Percentiles rank a stretch among this genome's conserved stretches.
These are phyloP conservation scores for Wallacemonas rigidus DNA, from an alignment of 208 protist species.

Conservation along the genomic window DNA sequence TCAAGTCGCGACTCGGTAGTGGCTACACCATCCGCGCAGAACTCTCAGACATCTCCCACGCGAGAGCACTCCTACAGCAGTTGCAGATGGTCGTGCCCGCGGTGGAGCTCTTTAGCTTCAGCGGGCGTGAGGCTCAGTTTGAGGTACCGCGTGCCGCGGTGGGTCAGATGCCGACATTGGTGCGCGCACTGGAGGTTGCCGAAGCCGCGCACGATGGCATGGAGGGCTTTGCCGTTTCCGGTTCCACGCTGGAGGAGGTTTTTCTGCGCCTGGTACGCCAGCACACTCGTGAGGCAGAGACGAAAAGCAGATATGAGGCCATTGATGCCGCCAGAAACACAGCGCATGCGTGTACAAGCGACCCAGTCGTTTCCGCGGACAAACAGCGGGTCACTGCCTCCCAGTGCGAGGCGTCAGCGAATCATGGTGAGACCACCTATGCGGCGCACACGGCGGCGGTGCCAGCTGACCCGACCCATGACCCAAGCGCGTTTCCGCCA, in stretches of 20 bases:
- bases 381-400: neutral
- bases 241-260: constrained; percentile 79
- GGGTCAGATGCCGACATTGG: constrained; percentile 31
- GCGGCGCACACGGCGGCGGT: neutral
- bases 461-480: neutral
- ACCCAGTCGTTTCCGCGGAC: no score
- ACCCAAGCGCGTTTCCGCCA: neutral
- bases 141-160: constrained; percentile 33
- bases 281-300: constrained; percentile 11
- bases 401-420: neutral
- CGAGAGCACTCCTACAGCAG: constrained; percentile 4
- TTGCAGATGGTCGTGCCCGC: constrained; percentile 25
- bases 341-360: no score
- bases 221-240: constrained; percentile 49
- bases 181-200: constrained; percentile 37
- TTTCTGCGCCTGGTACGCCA: constrained; percentile 56
- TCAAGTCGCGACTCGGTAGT: constrained; percentile 51
- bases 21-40: constrained; percentile 64
- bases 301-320: neutral
- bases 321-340: no score
- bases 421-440: neutral
- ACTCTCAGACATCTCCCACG: constrained; percentile 1
- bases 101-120: constrained; percentile 37
- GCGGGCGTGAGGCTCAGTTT: constrained; percentile 46
- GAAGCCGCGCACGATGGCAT: constrained; percentile 38